These are phyloP conservation scores for Rhynchospora tenuis DNA, from an alignment of 176 grass and related monocot species.

Conservation along the genomic window DNA sequence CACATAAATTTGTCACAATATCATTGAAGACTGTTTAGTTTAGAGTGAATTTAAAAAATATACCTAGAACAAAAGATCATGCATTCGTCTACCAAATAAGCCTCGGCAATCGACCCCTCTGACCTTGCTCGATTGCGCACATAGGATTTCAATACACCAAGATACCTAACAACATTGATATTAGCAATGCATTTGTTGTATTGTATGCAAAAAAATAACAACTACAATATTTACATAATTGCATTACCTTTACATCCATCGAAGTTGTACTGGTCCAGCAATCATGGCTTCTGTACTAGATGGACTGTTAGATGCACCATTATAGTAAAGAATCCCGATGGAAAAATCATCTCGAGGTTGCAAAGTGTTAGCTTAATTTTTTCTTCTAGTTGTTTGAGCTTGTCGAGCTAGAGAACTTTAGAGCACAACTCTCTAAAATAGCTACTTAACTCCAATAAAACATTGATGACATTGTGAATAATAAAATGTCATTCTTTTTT, in stretches of 20 bases:
- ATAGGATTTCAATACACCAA: constrained; percentile 20
- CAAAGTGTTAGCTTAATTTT: constrained; percentile 18
- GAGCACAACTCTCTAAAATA: constrained; percentile 20
- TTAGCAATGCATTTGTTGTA: neutral
- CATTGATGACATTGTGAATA: neutral
- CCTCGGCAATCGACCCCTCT: constrained; percentile 21
- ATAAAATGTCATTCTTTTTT: no score
- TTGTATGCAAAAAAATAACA: no score
- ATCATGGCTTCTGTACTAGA: neutral
- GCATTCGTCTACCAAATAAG: neutral
- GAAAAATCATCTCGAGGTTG: constrained; percentile 20
- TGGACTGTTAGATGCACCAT: neutral
- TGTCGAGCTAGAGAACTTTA: neutral
- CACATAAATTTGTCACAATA: no score
- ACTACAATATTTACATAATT: neutral
- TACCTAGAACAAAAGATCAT: constrained; percentile 12
- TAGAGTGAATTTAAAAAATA: neutral
- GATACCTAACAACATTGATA: neutral
- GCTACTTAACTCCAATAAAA: neutral
- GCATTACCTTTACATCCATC: neutral
- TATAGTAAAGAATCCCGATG: neutral
- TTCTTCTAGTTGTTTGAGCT: constrained; percentile 7
- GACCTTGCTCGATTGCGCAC: constrained; percentile 12
- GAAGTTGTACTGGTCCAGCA: neutral
- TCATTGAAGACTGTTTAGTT: no score